Conservation (phyloP, 73 alveolate species). For the Breviolum minutum region DNA sequence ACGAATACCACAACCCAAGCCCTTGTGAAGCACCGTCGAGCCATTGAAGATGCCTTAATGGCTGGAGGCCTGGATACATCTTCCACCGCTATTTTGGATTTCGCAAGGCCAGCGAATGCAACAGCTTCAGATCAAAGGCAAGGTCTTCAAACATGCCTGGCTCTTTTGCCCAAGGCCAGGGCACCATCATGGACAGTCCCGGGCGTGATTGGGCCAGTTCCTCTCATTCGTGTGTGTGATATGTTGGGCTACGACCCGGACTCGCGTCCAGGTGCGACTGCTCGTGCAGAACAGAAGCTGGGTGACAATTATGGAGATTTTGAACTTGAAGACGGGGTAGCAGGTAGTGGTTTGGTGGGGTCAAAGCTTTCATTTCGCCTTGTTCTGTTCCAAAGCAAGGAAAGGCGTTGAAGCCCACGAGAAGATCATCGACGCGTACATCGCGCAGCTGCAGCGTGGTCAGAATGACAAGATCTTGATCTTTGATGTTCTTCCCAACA, state of each 20-base stretch:
- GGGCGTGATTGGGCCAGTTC: background rate
- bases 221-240: background rate
- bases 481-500: conserved; percentile 46
- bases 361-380: background rate
- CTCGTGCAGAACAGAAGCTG: background rate
- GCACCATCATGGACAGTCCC: background rate
- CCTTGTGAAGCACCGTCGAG: background rate
- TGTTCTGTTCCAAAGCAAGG: background rate
- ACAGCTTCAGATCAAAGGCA: background rate
- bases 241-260: background rate
- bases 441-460: background rate
- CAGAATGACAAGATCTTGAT: background rate
- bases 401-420: background rate
- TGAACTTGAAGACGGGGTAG: background rate
- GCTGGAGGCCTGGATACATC: background rate
- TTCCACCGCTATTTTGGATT: background rate
- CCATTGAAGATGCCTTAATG: background rate
- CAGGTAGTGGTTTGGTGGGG: background rate
- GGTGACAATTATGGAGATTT: background rate
- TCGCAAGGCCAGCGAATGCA: background rate
- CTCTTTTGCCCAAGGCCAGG: background rate
- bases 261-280: background rate
- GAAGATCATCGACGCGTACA: background rate
- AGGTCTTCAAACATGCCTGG: background rate
- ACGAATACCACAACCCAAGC: background rate